Evolutionary conservation across 2,329 filamentous ascomycete genomes (phyloP).

Genomic region (Verticillium alfalfae): DNA sequence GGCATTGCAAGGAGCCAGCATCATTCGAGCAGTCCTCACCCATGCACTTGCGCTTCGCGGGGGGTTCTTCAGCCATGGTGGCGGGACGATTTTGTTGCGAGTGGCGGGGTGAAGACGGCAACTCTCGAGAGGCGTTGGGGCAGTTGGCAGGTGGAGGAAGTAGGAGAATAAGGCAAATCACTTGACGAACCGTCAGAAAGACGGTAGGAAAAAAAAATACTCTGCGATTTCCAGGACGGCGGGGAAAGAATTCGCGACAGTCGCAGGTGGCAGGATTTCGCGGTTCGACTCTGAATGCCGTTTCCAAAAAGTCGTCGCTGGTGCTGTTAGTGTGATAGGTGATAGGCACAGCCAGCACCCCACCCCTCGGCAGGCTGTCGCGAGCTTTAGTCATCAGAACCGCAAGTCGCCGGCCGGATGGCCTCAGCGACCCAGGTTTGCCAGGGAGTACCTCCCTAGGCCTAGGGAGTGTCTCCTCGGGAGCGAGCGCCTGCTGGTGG

Average conservation of each 20-base stretch:
- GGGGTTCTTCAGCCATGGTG: conserved; percentile 43
- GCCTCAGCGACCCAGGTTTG: too few species aligned
- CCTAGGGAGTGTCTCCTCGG: too few species aligned
- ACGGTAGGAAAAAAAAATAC: background rate
- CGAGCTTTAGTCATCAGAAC: background rate
- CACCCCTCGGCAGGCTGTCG: background rate
- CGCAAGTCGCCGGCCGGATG: background rate
- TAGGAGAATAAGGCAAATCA: background rate
- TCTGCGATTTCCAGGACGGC: too few species aligned
- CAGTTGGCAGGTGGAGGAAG: background rate
- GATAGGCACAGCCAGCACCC: background rate
- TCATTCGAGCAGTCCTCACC: conserved; percentile 83
- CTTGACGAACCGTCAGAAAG: background rate
- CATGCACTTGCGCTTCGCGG: conserved; percentile 64
- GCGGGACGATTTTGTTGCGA: background rate
- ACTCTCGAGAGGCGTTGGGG: background rate
- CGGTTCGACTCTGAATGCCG: background rate
- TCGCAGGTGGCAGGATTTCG: background rate
- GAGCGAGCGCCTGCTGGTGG: too few species aligned
- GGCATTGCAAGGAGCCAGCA: conserved; percentile 82
- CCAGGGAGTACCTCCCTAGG: too few species aligned
- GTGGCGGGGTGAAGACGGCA: background rate
- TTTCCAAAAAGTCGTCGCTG: background rate
- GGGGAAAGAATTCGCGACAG: background rate
- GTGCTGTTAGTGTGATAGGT: background rate